These are phyloP conservation scores for Globisporangium spinosum DNA, from an alignment of 352 stramenopile species.

Conservation along the genomic window DNA sequence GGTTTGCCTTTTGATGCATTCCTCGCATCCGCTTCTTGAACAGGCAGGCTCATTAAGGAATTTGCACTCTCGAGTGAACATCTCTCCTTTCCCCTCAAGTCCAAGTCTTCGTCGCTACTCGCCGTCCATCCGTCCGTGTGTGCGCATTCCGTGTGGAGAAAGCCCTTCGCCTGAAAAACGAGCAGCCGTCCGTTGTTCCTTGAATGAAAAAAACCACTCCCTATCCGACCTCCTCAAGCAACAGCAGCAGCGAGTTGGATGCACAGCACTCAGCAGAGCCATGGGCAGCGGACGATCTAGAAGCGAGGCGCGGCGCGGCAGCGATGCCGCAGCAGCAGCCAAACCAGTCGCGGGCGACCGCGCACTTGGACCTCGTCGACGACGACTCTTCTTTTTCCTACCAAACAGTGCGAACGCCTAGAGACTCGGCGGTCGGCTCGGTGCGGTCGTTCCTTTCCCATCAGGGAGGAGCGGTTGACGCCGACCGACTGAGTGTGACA, in stretches of 20 bases:
- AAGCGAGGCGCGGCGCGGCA: neutral
- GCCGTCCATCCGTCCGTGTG: neutral
- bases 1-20: too few species aligned
- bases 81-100: constrained; percentile 12
- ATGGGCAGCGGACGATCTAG: constrained; percentile 20
- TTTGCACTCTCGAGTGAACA: constrained; percentile 11
- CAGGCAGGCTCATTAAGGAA: constrained; percentile 14
- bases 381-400: constrained; percentile 57
- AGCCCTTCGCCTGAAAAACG: constrained; percentile 15
- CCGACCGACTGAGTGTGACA: constrained; percentile 17
- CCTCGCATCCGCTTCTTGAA: neutral
- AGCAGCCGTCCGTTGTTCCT: constrained; percentile 15
- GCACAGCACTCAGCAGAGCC: constrained; percentile 5
- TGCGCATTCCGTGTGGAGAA: constrained; percentile 14
- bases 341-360: constrained; percentile 3
- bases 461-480: constrained; percentile 1
- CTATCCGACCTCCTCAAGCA: constrained; percentile 16
- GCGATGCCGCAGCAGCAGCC: too few species aligned
- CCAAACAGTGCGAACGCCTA: constrained; percentile 62
- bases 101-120: neutral
- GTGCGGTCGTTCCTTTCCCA: constrained; percentile 15
- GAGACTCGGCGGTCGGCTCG: constrained; percentile 28
- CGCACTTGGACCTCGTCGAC: constrained; percentile 19
- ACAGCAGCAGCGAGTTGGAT: constrained; percentile 16
- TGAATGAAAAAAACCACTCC: constrained; percentile 24